phyloP scores from a whole-genome alignment of 2,329 filamentous ascomycete genomes.

The Stenocarpella maydis region DNA sequence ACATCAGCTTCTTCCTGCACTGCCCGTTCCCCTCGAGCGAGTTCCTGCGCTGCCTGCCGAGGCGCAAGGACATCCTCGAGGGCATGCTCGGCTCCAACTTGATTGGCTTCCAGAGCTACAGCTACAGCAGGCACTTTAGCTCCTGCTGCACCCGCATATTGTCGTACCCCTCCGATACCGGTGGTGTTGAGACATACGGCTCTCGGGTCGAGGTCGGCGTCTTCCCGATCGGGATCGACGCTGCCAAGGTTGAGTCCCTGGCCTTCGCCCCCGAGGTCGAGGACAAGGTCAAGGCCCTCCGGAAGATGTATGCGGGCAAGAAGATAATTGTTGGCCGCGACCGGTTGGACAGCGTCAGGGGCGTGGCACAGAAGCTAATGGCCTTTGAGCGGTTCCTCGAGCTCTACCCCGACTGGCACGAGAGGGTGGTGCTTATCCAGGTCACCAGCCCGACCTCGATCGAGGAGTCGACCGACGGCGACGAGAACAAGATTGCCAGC shows the following conservation, averaged over 20 bases:
- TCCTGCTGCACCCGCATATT: slow-evolving; percentile 93
- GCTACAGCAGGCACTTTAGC: slow-evolving; percentile 92
- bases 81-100: slow-evolving; percentile 91
- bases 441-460: slow-evolving; percentile 88
- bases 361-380: slow-evolving; percentile 94
- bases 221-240: slow-evolving; percentile 94
- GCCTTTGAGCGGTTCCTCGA: slow-evolving; percentile 94
- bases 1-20: slow-evolving; percentile 94
- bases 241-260: slow-evolving; percentile 75
- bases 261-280: slow-evolving; percentile 78
- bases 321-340: slow-evolving; percentile 96
- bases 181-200: slow-evolving; percentile 88
- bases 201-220: slow-evolving; percentile 90
- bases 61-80: slow-evolving; percentile 88
- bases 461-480: slow-evolving; percentile 79
- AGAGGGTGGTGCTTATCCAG: slow-evolving; percentile 92
- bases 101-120: slow-evolving; percentile 94
- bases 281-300: slow-evolving; percentile 76
- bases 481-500: slow-evolving; percentile 82
- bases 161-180: slow-evolving; percentile 85
- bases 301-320: slow-evolving; percentile 82
- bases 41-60: slow-evolving; percentile 87
- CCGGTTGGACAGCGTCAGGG: slow-evolving; percentile 89
- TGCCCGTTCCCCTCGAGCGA: slow-evolving; percentile 96
- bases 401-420: slow-evolving; percentile 88